Evolutionary conservation across 2,329 filamentous ascomycete species (phyloP), one percentile per base, ranked within the genome.

Genomic region (Colletotrichum coccodes): DNA sequence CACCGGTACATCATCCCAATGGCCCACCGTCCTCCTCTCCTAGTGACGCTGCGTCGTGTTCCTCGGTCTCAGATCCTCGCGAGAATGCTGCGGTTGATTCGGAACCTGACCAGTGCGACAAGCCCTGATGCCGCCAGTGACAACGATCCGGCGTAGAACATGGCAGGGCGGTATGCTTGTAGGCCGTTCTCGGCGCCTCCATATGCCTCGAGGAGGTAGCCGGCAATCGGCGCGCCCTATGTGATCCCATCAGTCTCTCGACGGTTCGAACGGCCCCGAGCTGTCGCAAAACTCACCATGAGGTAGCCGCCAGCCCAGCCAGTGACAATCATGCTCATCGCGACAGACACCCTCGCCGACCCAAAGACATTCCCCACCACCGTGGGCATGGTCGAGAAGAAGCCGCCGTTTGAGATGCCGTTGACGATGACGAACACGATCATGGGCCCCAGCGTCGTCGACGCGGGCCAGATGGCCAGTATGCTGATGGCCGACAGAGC

Each of bases 341-440:
- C 87, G 23, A 89, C 84, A 4, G 84, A 80, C 42, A 89, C 83
- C 4, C 86, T 80, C 1, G 82, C 83, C 4, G 83, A 86, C 1
- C 87, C 89, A 77, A 90, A 90, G 0, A 89, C 83, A 71, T 85
- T 88, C 0, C 86, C 85, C 0, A 91, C 86, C 2, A 89, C 88
- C 0, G 89, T 90, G 0, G 89, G 89, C 82, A 91, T 89, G 0
- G 86, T 86, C 1, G 86, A 85, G 73, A 91, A 91, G 79, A 91
- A 91, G 0, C 86, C 88, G 0, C 89, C 89, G 72, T 90, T 91
- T 6, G 86, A 83, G 42, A 84, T 78, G 0, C 89, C 89, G 70
- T 90, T 91, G 26, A 91, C 77, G 6, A 90, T 79, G 9, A 86
- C 86, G 73, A 91, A 91, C 0, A 84, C 76, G 18, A 86, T 77